These are phyloP conservation scores for Candida corydali DNA, from an alignment of 805 yeast genomes.

Conservation along the genomic window DNA sequence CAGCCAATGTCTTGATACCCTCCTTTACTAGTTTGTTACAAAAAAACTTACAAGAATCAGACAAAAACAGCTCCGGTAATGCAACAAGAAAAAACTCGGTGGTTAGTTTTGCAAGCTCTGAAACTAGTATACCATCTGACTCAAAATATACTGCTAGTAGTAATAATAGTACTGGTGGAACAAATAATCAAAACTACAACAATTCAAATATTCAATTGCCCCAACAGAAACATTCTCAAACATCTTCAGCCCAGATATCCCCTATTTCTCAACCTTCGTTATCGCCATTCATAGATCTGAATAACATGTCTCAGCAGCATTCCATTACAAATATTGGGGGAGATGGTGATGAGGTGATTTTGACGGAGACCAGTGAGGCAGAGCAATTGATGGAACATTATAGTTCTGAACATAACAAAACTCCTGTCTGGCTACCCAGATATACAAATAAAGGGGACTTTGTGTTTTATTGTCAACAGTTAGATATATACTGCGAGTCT, in stretches of 20 bases:
- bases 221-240: slow-evolving; percentile 1
- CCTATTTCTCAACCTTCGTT: slow-evolving; percentile 3
- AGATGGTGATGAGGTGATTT: slow-evolving; percentile 6
- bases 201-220: neutral
- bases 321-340: slow-evolving; percentile 13
- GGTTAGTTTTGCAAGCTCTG: slow-evolving; percentile 47
- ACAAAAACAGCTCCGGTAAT: slow-evolving; percentile 26
- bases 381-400: slow-evolving; percentile 23
- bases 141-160: slow-evolving; percentile 9
- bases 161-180: slow-evolving; percentile 1
- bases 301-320: slow-evolving; percentile 7
- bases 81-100: slow-evolving; percentile 45
- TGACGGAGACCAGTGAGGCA: slow-evolving; percentile 23
- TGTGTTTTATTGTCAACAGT: slow-evolving; percentile 55
- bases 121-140: slow-evolving; percentile 26
- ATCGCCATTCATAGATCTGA: slow-evolving; percentile 5
- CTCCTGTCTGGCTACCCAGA: slow-evolving; percentile 56
- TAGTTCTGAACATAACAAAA: slow-evolving; percentile 14
- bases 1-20: slow-evolving; percentile 42
- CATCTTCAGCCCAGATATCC: slow-evolving; percentile 3
- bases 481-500: slow-evolving; percentile 55
- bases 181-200: neutral
- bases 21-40: slow-evolving; percentile 35
- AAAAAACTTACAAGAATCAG: slow-evolving; percentile 31
- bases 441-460: slow-evolving; percentile 52